Base-by-base conservation (phyloP, 192 early-diverging fungal genomes). In the Coemansia sp. region DNA sequence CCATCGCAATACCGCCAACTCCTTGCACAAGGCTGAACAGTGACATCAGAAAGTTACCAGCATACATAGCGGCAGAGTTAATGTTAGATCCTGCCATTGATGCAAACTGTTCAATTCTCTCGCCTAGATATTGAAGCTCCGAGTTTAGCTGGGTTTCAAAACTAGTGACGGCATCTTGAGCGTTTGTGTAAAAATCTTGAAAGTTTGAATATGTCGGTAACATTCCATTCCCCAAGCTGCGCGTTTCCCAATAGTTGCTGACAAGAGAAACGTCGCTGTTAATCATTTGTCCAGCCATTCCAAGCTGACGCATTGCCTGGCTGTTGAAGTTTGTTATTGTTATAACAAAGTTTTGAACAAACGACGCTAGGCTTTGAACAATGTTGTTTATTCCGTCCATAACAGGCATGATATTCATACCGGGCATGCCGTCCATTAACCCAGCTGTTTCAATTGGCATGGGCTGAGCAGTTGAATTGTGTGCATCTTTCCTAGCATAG, bases 181-280 rank as follows among this genome's bases (percentile, higher is more conserved):
- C 66, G n/a, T 68, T 60, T 14, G 54, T 21, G 7, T 47, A 21
- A 48, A 69, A 72, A 21, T 52, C 65, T 9, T 62, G 44, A n/a
- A 69, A 60, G 50, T 72, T 72, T 15, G 75, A 72, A 5, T 72
- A 11, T 19, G 75, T 66, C 14, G 69, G 51, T 17, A 72, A 23
- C 2, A 72, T 21, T 11, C 42, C 65, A 11, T 59, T 72, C 0
- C 57, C 59, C 20, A 69, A 15, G 23, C 23, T 48, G 51, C 72
- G 72, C 4, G 66, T 68, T 22, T 55, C 26, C 12, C 67, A 28
- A 6, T 58, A 46, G 3, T 42, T 40, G 19, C 8, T 28, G 1
- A 66, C 34, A 2, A 66, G 51, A 34, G 57, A 14, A 14, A 68
- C 55, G 3, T 64, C 62, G 34, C 58, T 65, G 36, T 22, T 50